Percentiles rank a stretch among this genome's conserved stretches.
phyloP scores from a whole-genome alignment of 768 basidiomycete species.

The Stropharia rugosoannulata region DNA sequence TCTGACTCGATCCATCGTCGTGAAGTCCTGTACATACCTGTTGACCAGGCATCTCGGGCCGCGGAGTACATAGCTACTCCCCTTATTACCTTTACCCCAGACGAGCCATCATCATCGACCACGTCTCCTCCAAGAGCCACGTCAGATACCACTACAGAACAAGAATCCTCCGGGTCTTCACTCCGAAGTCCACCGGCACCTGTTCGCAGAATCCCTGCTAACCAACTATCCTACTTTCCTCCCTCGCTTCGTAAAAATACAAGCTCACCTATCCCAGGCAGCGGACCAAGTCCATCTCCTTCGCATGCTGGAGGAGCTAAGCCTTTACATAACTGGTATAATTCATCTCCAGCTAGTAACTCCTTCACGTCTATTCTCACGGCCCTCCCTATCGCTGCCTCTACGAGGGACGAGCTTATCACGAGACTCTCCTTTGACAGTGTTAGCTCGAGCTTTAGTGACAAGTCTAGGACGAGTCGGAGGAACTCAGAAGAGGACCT shows the following conservation, averaged over 20 bases:
- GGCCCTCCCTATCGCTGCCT: constrained; percentile 48
- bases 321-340: constrained; percentile 24
- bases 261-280: constrained; percentile 14
- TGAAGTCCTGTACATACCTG: constrained; percentile 76
- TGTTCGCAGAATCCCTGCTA: constrained; percentile 47
- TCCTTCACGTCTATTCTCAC: constrained; percentile 44
- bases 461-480: constrained; percentile 25
- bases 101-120: constrained; percentile 8
- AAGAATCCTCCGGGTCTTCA: constrained; percentile 10
- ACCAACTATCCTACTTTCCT: constrained; percentile 56
- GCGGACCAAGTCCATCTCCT: constrained; percentile 1
- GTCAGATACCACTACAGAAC: constrained; percentile 13
- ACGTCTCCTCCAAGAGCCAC: constrained; percentile 5
- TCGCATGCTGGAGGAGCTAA: constrained; percentile 11
- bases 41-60: constrained; percentile 54
- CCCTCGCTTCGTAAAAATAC: constrained; percentile 32
- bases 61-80: constrained; percentile 30
- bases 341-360: constrained; percentile 27
- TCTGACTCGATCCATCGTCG: constrained; percentile 91
- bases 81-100: constrained; percentile 25
- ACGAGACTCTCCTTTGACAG: constrained; percentile 56
- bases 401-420: constrained; percentile 55
- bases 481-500: constrained; percentile 31
- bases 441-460: constrained; percentile 42
- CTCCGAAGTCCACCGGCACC: constrained; percentile 22